phyloP scores from a whole-genome alignment of 495 filamentous ascomycete species.

The Penicillium fimorum region DNA sequence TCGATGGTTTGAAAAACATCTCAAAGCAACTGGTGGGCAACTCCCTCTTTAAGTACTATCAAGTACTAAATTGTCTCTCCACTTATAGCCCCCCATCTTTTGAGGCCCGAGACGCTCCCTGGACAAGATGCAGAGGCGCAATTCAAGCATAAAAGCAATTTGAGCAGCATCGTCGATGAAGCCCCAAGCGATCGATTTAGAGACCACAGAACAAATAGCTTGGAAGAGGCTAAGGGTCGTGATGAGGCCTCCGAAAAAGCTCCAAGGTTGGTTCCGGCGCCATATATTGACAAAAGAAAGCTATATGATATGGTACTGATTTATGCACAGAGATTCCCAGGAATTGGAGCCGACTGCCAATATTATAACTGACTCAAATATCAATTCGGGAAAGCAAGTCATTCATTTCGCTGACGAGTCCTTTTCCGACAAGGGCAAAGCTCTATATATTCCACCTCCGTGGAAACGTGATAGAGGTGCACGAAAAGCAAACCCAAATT shows the following conservation, averaged over 20 bases:
- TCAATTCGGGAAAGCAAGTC: slow-evolving; percentile 3
- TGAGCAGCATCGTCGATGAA: background rate
- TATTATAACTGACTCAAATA: background rate
- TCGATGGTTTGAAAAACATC: slow-evolving; percentile 35
- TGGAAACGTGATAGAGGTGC: slow-evolving; percentile 35
- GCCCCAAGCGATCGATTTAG: slow-evolving; percentile 1
- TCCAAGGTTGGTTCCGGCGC: slow-evolving; percentile 8
- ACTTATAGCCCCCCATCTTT: slow-evolving; percentile 7
- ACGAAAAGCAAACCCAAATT: background rate
- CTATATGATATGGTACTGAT: background rate
- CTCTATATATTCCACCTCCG: slow-evolving; percentile 38
- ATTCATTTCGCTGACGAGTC: slow-evolving; percentile 5
- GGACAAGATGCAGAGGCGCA: slow-evolving; percentile 7
- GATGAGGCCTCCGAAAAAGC: background rate
- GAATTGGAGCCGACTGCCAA: background rate
- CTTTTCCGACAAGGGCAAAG: slow-evolving; percentile 8
- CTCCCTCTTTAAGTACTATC: background rate
- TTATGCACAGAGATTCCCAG: slow-evolving; percentile 1
- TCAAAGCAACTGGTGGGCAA: slow-evolving; percentile 22
- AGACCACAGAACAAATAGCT: background rate
- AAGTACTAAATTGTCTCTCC: slow-evolving; percentile 3
- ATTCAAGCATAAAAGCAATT: background rate
- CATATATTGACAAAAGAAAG: background rate
- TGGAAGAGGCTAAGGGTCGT: background rate
- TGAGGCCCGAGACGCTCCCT: background rate